Base-by-base conservation (phyloP, 2,329 filamentous ascomycete genomes). In the Colletotrichum sp. region DNA sequence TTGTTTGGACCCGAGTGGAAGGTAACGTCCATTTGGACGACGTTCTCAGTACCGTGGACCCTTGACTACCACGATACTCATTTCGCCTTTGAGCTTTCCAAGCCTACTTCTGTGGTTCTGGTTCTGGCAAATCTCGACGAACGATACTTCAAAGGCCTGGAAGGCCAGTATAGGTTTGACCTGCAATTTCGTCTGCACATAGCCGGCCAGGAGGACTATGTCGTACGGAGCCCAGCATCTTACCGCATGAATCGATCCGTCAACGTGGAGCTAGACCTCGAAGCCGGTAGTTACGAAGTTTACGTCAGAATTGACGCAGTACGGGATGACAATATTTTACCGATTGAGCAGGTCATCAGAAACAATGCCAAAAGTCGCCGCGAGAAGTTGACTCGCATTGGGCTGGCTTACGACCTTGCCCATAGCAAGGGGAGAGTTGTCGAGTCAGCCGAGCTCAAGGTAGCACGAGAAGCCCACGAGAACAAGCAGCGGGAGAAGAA, bases 311-410 rank as follows among this genome's bases (percentile, higher is more conserved):
- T 97, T 74, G 92, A 93, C 9, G 94, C 94, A 3, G 89, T 89
- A 21, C 90, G 93, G n/a, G 82, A 88, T 30, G 85, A 89, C 10
- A 84, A 86, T 1, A 87, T 85, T 2, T 71, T 86, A 30, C 85
- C 86, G 1, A 90, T 94, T 18, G 93, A 95, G 77, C 90, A 95
- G 48, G 92, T 94, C 2, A 91, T 96, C 28, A 90, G 91, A 66
- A 87, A 89, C 9, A 91, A 92, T 72, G 94, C 92, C 72, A 90
- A 91, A 68, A 86, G 86, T 3, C 86, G 89, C 7, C 83, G 94
- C 30, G 94, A 95, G 79, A 98, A 98, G 83, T 88, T 98, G 3
- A 88, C 93, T 2, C 88, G 92, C 13, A 92, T 94, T n/a, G 93
- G 93, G 3, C 87, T 92, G 67, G 92, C 92, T 2, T 94, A 94